phyloP scores from a whole-genome alignment of 2,329 filamentous ascomycete genomes.

The Fusarium begoniae region DNA sequence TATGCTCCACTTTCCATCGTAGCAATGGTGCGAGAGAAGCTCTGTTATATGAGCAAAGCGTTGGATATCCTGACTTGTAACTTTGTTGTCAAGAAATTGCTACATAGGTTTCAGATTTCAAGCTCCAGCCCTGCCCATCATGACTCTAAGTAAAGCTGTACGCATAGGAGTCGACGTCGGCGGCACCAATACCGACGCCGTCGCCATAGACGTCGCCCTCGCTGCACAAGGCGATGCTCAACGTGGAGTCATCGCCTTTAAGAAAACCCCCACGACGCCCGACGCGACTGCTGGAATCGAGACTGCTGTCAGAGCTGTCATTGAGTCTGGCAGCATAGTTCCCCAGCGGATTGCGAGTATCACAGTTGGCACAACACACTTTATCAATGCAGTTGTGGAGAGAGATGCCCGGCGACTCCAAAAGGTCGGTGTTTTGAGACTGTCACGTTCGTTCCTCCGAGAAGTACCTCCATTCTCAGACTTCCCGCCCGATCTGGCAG shows the following conservation, averaged over 20 bases:
- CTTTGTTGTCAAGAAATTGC: accelerated
- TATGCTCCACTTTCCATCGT: background rate
- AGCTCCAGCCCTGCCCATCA: accelerated
- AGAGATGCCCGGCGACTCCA: conserved; percentile 52
- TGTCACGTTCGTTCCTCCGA: background rate
- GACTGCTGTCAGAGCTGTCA: conserved; percentile 44
- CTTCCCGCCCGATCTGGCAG: conserved; percentile 36
- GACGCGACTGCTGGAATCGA: conserved; percentile 49
- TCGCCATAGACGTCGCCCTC: background rate
- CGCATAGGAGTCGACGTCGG: background rate
- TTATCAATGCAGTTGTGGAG: conserved; percentile 63
- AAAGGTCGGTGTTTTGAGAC: conserved; percentile 39
- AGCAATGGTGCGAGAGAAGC: background rate
- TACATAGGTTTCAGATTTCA: accelerated
- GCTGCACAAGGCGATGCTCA: background rate
- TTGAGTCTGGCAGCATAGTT: conserved; percentile 44
- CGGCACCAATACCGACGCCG: conserved; percentile 27
- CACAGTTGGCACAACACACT: conserved; percentile 61
- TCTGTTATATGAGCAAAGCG: background rate
- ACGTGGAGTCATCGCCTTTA: conserved; percentile 1
- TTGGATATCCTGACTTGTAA: accelerated
- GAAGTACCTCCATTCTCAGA: conserved; percentile 58
- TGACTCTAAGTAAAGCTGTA: background rate
- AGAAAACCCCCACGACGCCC: conserved; percentile 50
- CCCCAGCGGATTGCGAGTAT: conserved; percentile 32